phyloP scores from a whole-genome alignment of 495 filamentous ascomycete genomes.

The Evernia prunastri region DNA sequence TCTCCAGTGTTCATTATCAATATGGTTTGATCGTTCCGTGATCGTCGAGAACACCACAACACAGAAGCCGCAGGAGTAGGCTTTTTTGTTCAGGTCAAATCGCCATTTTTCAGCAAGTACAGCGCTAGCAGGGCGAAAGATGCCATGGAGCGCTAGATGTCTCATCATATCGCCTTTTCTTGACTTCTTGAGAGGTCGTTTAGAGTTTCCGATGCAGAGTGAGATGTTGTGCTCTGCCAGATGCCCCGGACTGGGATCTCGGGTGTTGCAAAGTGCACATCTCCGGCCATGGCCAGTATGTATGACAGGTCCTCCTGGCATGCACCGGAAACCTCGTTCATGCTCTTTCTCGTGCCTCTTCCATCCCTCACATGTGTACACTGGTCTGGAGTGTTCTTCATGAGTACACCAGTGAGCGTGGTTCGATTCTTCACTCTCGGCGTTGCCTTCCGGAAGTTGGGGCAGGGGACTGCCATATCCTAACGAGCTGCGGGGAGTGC shows the following conservation, averaged over 20 bases:
- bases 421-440: neutral
- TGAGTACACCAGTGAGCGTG: neutral
- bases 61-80: slow-evolving; percentile 13
- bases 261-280: slow-evolving; percentile 2
- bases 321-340: slow-evolving; percentile 4
- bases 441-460: neutral
- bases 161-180: slow-evolving; percentile 1
- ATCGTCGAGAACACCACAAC: neutral
- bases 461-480: neutral
- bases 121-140: neutral
- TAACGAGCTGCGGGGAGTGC: slow-evolving; percentile 3
- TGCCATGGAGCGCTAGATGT: slow-evolving; percentile 4
- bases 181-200: neutral
- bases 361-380: slow-evolving; percentile 13
- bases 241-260: neutral
- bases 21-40: slow-evolving; percentile 11
- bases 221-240: neutral
- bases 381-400: neutral
- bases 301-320: slow-evolving; percentile 6
- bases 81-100: neutral
- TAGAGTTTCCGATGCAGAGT: neutral
- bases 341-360: slow-evolving; percentile 19
- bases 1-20: slow-evolving; percentile 13
- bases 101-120: slow-evolving; percentile 8
- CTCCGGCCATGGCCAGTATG: neutral